Evolutionary conservation across 192 early-diverging fungal species (phyloP).

Genomic region (Entomortierella lignicola): DNA sequence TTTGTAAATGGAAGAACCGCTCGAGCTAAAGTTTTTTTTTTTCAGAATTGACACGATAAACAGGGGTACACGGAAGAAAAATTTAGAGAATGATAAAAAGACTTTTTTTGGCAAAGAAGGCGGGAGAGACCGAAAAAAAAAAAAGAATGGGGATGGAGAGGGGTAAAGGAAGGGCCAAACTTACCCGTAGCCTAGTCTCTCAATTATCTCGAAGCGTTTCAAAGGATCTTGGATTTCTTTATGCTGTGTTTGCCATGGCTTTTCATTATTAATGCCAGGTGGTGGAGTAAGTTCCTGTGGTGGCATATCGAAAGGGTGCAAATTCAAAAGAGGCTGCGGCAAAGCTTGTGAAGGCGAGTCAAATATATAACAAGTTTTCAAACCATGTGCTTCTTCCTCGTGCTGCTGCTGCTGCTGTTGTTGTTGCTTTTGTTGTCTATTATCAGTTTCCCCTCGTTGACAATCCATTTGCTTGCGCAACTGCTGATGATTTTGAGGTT

Average conservation of each 20-base stretch:
- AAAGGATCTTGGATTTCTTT: constrained; percentile 1
- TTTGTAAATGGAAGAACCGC: constrained; percentile 34
- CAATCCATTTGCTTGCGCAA: not conserved
- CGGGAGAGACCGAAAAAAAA: not conserved
- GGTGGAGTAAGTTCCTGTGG: not conserved
- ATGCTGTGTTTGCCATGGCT: not conserved
- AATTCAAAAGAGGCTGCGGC: not conserved
- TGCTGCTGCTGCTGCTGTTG: no score
- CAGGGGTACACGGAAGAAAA: not conserved
- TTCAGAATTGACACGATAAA: not conserved
- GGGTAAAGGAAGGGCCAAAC: not conserved
- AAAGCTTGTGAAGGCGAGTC: not conserved
- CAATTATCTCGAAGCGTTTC: constrained; percentile 21
- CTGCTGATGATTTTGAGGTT: not conserved
- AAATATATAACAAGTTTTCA: constrained; percentile 1
- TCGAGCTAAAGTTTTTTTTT: constrained; percentile 34
- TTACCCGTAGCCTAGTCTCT: constrained; percentile 28
- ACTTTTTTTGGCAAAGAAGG: no score
- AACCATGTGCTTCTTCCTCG: constrained; percentile 5
- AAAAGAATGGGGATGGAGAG: not conserved
- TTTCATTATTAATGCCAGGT: not conserved
- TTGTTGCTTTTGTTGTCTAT: no score
- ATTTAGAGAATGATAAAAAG: not conserved
- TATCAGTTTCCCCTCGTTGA: not conserved
- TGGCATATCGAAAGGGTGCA: not conserved